Percentiles rank a stretch among this genome's conserved stretches.
These are phyloP conservation scores for Leptographium procerum DNA, from an alignment of 2,329 filamentous ascomycete genomes.

Conservation along the genomic window DNA sequence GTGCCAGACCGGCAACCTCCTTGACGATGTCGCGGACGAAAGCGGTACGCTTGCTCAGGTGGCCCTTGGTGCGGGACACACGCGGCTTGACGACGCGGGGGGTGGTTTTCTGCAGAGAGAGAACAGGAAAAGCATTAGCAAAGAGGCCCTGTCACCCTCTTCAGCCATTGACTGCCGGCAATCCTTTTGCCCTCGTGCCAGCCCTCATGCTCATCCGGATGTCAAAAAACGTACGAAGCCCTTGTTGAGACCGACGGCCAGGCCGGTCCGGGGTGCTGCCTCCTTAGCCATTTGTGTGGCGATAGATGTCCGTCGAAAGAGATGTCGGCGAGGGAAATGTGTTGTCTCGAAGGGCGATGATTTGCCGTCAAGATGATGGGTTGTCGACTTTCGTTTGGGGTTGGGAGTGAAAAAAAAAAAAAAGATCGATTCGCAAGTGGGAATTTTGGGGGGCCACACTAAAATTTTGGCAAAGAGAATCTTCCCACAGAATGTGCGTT, in stretches of 20 bases:
- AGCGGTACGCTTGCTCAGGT: conserved; percentile 90
- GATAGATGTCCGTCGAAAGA: conserved; percentile 16
- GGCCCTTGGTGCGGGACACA: conserved; percentile 82
- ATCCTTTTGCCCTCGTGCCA: not conserved
- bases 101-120: conserved; percentile 66
- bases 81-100: conserved; percentile 65
- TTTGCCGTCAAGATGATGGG: not conserved
- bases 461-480: not conserved
- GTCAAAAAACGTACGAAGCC: conserved; percentile 13
- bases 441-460: not conserved
- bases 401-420: conserved; percentile 4
- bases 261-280: conserved; percentile 43
- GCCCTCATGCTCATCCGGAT: not conserved
- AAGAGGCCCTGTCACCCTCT: not conserved
- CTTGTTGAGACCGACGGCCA: conserved; percentile 51
- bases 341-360: not conserved
- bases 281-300: conserved; percentile 45
- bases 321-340: not conserved
- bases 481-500: not conserved
- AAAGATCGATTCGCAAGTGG: not conserved
- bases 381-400: not conserved
- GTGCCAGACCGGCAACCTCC: conserved; percentile 90
- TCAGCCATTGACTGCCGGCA: not conserved
- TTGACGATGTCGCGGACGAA: conserved; percentile 97
- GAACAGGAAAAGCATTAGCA: conserved; percentile 31